Evolutionary conservation across 805 yeast species (phyloP), one percentile per base, ranked within the genome.

Genomic region (Pichia ethanolica): DNA sequence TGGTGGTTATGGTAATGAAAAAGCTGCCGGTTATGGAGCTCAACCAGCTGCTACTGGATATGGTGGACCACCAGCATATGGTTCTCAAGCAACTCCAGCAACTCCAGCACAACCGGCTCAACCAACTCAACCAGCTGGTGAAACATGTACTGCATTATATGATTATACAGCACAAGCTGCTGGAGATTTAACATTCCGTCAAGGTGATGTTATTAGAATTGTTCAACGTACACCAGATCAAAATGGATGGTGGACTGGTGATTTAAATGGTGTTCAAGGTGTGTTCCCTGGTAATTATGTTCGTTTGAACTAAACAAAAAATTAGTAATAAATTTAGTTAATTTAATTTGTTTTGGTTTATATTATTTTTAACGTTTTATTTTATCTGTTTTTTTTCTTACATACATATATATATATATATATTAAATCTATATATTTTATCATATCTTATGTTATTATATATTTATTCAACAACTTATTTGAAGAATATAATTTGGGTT

Each of bases 181-280:
- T 34, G 98, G 98, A 26, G 99, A 93, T 63, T 74, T 93, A 61
- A 69, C 86, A 20, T 88, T 93, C 71, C 75, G 82, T 35, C 96
- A 96, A 0, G 99, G 98, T 26, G 85, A 90, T 25, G 77, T 81
- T 33, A 90, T 93, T 56, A 86, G 87, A 58, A 74, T 93, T 52
- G 79, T 89, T 4, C 86, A 89, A 62, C 82, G 88, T 61, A 85
- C 96, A 1, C 73, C 79, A 0, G 96, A 89, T 64, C 76, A 82
- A 47, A 89, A 88, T 60, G 99, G 96, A 6, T 93, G 99, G 99
- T 93, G 99, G 99, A 89, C 97, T 0, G 99, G 99, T 12, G 70
- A 75, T 38, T 71, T 77, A 54, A 87, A 89, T 59, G 97, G 97
- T 8, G 83, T 74, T 51, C 82, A 84, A 51, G 99, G 99, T 51